Evolutionary conservation across 257 asterid species (phyloP).

Genomic region (Asclepias syriaca): DNA sequence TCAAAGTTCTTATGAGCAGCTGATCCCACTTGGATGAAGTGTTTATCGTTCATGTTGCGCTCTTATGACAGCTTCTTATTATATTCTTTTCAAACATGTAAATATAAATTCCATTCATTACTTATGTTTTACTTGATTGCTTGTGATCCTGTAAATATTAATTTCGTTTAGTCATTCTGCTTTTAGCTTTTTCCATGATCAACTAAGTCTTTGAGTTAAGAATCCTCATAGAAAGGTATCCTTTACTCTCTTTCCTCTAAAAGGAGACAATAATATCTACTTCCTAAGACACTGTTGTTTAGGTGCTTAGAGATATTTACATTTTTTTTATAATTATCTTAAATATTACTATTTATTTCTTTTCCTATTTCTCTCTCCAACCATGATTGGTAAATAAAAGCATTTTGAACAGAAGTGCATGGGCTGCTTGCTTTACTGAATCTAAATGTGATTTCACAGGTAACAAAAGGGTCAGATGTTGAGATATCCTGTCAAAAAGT

Average conservation of each 20-base stretch:
- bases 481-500: neutral
- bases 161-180: neutral
- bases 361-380: no score
- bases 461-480: no score
- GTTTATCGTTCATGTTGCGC: no score
- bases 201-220: neutral
- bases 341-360: no score
- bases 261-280: no score
- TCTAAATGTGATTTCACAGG: neutral
- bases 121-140: neutral
- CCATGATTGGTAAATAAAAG: no score
- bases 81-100: constrained; percentile 7
- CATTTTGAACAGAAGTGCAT: no score
- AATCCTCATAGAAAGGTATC: no score
- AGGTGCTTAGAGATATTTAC: no score
- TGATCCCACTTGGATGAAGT: neutral
- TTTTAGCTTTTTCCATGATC: neutral
- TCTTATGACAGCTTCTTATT: neutral
- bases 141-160: constrained; percentile 4
- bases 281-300: no score
- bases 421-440: neutral
- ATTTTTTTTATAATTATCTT: no score
- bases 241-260: no score
- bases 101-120: neutral
- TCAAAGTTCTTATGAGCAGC: constrained; percentile 76